These are phyloP conservation scores for Apocynum venetum DNA, from an alignment of 257 asterid species.

Conservation along the genomic window DNA sequence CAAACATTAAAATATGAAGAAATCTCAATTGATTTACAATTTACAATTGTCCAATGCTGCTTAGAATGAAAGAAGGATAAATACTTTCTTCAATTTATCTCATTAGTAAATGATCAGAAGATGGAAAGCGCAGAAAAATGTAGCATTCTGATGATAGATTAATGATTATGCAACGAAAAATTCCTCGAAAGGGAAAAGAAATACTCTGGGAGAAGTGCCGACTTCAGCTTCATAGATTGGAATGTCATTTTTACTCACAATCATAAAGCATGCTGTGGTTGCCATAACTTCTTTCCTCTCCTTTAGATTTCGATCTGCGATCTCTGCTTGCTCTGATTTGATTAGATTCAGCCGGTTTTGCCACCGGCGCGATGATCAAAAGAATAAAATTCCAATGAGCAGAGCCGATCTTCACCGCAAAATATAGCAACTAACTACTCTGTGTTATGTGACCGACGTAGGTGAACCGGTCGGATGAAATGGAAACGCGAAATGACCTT, in stretches of 20 bases:
- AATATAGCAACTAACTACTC: background rate
- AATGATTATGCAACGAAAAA: background rate
- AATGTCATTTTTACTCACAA: slow-evolving; percentile 85
- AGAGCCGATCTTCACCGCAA: background rate
- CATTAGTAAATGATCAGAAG: background rate
- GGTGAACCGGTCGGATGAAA: background rate
- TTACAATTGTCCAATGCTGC: background rate
- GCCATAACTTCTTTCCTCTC: slow-evolving; percentile 41
- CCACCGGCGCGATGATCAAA: background rate
- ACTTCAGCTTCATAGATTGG: slow-evolving; percentile 99
- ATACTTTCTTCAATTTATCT: background rate
- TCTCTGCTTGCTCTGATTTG: background rate
- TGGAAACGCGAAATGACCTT: background rate
- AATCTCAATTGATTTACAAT: background rate
- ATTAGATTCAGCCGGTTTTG: background rate
- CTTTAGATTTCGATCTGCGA: background rate
- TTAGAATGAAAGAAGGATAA: background rate
- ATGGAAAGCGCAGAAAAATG: background rate
- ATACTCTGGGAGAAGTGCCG: slow-evolving; percentile 83
- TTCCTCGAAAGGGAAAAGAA: background rate
- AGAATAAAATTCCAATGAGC: background rate
- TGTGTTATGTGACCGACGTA: background rate
- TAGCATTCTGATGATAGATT: background rate
- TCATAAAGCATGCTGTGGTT: slow-evolving; percentile 91
- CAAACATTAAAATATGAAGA: background rate